Evolutionary conservation across 2,329 filamentous ascomycete species (phyloP).

Genomic region (Arthrobotrys entomopaga): DNA sequence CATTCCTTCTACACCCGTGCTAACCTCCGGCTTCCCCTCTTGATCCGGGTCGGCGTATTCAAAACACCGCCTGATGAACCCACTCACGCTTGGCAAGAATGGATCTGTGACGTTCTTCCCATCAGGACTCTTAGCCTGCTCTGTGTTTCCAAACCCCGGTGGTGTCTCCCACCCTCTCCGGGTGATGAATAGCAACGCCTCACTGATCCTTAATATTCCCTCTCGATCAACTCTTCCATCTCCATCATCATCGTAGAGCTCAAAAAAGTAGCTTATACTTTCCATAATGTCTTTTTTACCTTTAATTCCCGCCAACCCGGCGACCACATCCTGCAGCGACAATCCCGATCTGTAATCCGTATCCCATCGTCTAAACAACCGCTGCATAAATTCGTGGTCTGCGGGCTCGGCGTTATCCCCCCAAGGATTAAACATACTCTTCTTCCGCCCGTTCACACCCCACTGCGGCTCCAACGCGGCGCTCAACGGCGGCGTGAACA

Average conservation of each 20-base stretch:
- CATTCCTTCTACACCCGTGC: conserved; percentile 65
- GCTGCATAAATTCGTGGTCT: conserved; percentile 92
- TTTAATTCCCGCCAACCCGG: conserved; percentile 88
- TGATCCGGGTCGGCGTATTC: conserved; percentile 95
- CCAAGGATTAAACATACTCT: conserved; percentile 64
- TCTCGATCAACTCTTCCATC: conserved; percentile 94
- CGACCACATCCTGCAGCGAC: conserved; percentile 89
- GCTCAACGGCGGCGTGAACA: conserved; percentile 58
- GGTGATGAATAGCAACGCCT: conserved; percentile 91
- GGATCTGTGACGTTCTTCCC: conserved; percentile 76
- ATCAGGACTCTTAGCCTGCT: conserved; percentile 58
- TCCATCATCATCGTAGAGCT: conserved; percentile 91
- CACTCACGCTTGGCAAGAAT: conserved; percentile 91
- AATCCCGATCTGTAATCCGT: conserved; percentile 78
- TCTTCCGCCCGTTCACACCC: conserved; percentile 38
- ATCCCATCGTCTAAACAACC: conserved; percentile 90
- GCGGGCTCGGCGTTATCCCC: conserved; percentile 76
- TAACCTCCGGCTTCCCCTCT: conserved; percentile 66
- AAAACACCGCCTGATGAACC: conserved; percentile 95
- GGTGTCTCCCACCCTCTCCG: conserved; percentile 83
- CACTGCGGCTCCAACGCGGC: conserved; percentile 62
- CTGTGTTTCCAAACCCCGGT: conserved; percentile 62
- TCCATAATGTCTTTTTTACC: conserved; percentile 96
- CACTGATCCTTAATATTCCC: conserved; percentile 92
- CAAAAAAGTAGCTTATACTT: conserved; percentile 96